Conservation (phyloP, 306 rosid genomes). For the Quercus parvula region DNA sequence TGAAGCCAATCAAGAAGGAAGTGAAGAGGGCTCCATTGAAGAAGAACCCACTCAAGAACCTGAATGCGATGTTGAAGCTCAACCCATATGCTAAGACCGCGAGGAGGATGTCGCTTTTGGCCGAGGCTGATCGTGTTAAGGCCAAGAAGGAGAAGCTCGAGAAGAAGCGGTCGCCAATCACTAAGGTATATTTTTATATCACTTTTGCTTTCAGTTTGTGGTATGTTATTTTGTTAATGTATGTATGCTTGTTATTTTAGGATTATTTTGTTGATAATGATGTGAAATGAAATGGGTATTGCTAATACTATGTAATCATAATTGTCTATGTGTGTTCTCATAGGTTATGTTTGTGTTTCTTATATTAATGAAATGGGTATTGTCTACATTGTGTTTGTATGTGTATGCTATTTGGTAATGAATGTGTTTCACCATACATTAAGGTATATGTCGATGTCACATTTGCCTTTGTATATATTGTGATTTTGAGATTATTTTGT, state of each 20-base stretch:
- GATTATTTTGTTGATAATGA: background rate
- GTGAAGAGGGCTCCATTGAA: conserved; percentile 57
- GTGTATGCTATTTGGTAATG: too few species aligned
- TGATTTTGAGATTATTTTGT: too few species aligned
- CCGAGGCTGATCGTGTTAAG: conserved; percentile 72
- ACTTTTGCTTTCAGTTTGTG: background rate
- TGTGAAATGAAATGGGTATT: background rate
- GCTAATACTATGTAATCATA: background rate
- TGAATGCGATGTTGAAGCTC: conserved; percentile 60
- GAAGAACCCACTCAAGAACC: conserved; percentile 83
- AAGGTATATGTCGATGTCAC: too few species aligned
- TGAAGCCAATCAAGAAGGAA: conserved; percentile 67
- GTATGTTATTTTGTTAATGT: background rate
- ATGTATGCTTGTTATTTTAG: background rate
- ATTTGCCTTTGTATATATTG: too few species aligned
- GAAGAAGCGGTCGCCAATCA: conserved; percentile 55
- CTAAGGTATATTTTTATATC: conserved; percentile 45
- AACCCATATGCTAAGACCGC: conserved; percentile 88
- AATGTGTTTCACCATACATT: too few species aligned
- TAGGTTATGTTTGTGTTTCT: too few species aligned
- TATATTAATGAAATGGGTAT: too few species aligned
- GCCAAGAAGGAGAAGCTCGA: conserved; percentile 85
- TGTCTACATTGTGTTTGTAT: too few species aligned
- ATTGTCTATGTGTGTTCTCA: too few species aligned
- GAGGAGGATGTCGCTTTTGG: conserved; percentile 65